Conservation (phyloP, 106 monocot genomes). For the Ottelia alismoides region DNA sequence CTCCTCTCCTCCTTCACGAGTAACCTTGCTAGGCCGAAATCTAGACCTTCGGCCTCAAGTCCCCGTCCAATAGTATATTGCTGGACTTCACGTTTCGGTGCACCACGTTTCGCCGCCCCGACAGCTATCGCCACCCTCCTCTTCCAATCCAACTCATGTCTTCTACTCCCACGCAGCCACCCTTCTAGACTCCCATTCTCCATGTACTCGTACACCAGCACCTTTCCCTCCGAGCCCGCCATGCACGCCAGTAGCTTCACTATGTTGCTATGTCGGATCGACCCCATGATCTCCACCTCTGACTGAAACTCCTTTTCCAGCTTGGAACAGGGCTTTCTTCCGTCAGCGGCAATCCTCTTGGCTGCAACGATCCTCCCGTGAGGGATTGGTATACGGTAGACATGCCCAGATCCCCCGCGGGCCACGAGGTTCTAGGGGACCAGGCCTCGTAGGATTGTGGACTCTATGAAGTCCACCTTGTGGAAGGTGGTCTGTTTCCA, state of each 20-base stretch:
- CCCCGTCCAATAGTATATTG: too few species aligned
- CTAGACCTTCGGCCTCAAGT: background rate
- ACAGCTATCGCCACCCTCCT: conserved; percentile 38
- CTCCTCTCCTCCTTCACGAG: conserved; percentile 26
- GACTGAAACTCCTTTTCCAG: conserved; percentile 26
- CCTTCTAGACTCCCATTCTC: too few species aligned
- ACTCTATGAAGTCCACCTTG: too few species aligned
- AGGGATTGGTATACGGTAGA: conserved; percentile 54
- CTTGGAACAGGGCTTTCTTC: conserved; percentile 8
- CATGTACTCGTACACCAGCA: too few species aligned
- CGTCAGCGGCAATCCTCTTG: conserved; percentile 19
- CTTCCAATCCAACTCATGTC: conserved; percentile 1
- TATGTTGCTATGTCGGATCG: conserved; percentile 53
- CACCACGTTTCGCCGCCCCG: conserved; percentile 4
- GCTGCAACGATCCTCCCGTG: conserved; percentile 27
- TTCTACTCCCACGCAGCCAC: conserved; percentile 7
- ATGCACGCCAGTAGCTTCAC: conserved; percentile 58
- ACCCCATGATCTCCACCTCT: conserved; percentile 26
- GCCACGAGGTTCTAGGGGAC: conserved; percentile 48
- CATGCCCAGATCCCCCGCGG: conserved; percentile 42
- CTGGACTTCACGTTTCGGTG: background rate
- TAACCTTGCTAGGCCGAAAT: conserved; percentile 37
- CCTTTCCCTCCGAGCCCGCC: conserved; percentile 33
- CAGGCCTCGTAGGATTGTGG: conserved; percentile 31
- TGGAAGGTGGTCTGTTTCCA: too few species aligned